Base-by-base conservation (phyloP, 345 rosid genomes). In the Populus simonii region DNA sequence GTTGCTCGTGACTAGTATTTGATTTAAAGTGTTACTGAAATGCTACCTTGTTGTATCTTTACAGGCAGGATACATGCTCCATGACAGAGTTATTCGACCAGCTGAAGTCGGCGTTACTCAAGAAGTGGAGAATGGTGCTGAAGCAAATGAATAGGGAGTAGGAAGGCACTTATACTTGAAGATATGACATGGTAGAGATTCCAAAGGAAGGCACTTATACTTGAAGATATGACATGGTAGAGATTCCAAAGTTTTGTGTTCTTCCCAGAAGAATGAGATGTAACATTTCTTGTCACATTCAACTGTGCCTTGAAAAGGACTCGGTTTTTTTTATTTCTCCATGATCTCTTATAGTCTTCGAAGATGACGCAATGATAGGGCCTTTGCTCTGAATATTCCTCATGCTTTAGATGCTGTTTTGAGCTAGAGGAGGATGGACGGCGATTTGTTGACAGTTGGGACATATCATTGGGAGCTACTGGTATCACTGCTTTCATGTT, bases 101-200 rank as follows among this genome's bases (percentile, higher is more conserved):
- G 99, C 98, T 1, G 97, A 96, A 79, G 98, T 96, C 20, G 97
- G 99, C 47, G 99, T 96, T 41, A 94, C 97, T 72, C 88, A 80
- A 63, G 87, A 78, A 0, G 86, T 66, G 68, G 92, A 88, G 73
- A 76, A 75, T 27, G 84, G 83, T 31, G 79, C 80, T 49, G 74
- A 71, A 66, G 18, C 74, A 38, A 39, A 10, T 12, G 12, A 41
- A 41, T 15, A 71, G 55, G 16, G 41, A 73, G 13, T 7, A 55
- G 71, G 74, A 79, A 86, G 78, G 74, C 45, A 41, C 69, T 45
- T 81, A 83, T 73, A 83, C 88, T 66, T 86, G 83, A 87, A 70
- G 81, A 69, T 45, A 55, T 35, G 72, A 57, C 80, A 39, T 8
- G 27, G 55, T 15, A 67, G 53, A 53, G 49, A 62, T 51, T 31